phyloP scores from a whole-genome alignment of 768 basidiomycete genomes.

The Hypholoma sublateritium region DNA sequence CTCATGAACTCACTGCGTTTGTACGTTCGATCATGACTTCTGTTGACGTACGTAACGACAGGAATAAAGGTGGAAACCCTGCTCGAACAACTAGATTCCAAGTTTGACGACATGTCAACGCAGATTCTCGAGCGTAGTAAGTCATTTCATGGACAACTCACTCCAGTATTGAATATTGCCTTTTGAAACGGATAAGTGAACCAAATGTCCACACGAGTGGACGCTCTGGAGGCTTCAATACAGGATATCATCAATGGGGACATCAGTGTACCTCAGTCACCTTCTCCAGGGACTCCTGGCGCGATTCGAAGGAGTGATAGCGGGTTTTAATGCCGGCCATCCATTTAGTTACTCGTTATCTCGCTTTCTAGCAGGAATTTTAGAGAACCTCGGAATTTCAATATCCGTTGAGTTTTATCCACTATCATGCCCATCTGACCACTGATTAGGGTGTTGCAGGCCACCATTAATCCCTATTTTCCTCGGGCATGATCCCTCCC shows the following conservation, averaged over 20 bases:
- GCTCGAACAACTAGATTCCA: conserved; percentile 82
- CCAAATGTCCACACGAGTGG: conserved; percentile 91
- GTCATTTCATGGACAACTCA: conserved; percentile 24
- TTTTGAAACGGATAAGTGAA: conserved; percentile 55
- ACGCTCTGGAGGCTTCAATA: conserved; percentile 85
- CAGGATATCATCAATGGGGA: conserved; percentile 90
- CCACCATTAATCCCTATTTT: no score
- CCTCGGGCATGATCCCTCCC: no score
- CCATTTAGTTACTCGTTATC: neutral
- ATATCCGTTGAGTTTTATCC: no score
- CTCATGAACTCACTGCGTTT: conserved; percentile 92
- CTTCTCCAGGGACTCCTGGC: conserved; percentile 42
- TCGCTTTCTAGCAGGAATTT: neutral
- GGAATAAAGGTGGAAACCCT: conserved; percentile 76
- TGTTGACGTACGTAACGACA: conserved; percentile 3
- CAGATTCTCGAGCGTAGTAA: conserved; percentile 85
- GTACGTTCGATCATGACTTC: conserved; percentile 46
- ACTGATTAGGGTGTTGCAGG: no score
- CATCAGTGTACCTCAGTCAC: conserved; percentile 61
- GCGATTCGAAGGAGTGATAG: conserved; percentile 45
- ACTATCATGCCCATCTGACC: no score
- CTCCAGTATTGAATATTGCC: neutral
- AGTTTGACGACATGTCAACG: conserved; percentile 91
- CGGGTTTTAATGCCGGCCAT: conserved; percentile 17
- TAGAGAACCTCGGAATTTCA: no score